Percentiles rank a stretch among this genome's conserved stretches.
Evolutionary conservation across 139 green algal species (phyloP).

Genomic region (Tetradesmus lagerheimii): DNA sequence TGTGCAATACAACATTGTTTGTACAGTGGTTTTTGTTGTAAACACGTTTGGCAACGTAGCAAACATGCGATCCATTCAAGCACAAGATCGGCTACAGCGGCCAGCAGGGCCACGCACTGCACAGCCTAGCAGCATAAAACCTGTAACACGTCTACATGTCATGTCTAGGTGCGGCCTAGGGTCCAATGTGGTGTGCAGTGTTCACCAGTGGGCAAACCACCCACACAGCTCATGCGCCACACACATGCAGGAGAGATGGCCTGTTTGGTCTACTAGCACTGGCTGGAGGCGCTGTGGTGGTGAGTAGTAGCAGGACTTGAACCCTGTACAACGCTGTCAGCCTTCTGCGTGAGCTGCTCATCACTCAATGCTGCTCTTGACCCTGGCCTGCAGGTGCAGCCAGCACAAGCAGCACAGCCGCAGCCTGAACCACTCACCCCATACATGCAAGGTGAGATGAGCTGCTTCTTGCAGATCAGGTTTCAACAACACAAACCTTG

Average conservation of each 20-base stretch:
- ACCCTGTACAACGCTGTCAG: neutral
- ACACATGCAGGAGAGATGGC: neutral
- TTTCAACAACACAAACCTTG: no score
- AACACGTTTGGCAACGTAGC: no score
- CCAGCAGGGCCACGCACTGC: neutral
- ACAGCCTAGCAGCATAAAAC: neutral
- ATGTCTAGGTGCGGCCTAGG: neutral
- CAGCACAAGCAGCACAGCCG: neutral
- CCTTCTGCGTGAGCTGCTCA: neutral
- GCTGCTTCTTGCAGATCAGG: no score
- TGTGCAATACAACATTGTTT: no score
- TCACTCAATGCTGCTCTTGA: neutral
- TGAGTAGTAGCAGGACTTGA: neutral
- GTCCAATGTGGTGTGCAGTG: neutral
- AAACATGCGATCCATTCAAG: neutral
- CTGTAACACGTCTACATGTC: neutral
- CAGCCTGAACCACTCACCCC: neutral
- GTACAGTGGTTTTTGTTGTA: no score
- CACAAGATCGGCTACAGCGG: neutral
- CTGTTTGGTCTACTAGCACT: neutral
- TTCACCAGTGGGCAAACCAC: neutral
- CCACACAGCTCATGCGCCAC: neutral
- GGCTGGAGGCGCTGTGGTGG: neutral
- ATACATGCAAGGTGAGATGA: neutral
- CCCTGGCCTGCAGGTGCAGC: neutral